phyloP scores from a whole-genome alignment of 768 basidiomycete genomes.

The Serpula lacrymans region DNA sequence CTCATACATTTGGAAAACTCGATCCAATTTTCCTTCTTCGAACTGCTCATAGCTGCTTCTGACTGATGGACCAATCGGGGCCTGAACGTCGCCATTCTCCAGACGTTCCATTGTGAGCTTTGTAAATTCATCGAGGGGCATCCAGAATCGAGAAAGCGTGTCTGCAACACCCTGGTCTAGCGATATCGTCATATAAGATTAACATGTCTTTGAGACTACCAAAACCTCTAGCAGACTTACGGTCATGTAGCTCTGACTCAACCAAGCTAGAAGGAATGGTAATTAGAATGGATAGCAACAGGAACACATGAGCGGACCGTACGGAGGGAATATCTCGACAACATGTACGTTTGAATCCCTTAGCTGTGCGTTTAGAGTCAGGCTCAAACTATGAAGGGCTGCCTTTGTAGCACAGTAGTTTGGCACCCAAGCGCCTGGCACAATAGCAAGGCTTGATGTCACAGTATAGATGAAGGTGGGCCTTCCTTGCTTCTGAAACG shows the following conservation, averaged over 20 bases:
- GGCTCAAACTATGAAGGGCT: constrained; percentile 49
- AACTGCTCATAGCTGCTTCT: constrained; percentile 16
- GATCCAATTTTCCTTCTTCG: constrained; percentile 29
- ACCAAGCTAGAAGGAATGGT: constrained; percentile 39
- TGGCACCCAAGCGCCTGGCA: constrained; percentile 38
- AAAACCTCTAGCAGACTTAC: too few relatives aligned
- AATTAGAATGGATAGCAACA: neutral
- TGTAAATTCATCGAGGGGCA: constrained; percentile 46
- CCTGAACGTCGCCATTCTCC: constrained; percentile 30
- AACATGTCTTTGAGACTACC: too few relatives aligned
- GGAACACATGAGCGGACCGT: constrained; percentile 20
- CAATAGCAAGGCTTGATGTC: constrained; percentile 49
- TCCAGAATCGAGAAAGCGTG: too few relatives aligned
- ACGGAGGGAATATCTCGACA: constrained; percentile 59
- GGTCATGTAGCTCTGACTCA: constrained; percentile 61
- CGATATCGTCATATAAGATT: too few relatives aligned
- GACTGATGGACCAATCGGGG: constrained; percentile 23
- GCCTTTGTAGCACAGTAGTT: constrained; percentile 60
- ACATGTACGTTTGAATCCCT: constrained; percentile 49
- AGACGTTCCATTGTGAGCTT: constrained; percentile 36
- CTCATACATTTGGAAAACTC: too few relatives aligned
- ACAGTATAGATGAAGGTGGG: constrained; percentile 49
- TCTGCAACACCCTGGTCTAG: too few relatives aligned
- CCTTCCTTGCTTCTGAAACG: constrained; percentile 40
- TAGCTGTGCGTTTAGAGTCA: constrained; percentile 46